Base-by-base conservation (phyloP, 441 rosid genomes). In the Melastoma candidum region DNA sequence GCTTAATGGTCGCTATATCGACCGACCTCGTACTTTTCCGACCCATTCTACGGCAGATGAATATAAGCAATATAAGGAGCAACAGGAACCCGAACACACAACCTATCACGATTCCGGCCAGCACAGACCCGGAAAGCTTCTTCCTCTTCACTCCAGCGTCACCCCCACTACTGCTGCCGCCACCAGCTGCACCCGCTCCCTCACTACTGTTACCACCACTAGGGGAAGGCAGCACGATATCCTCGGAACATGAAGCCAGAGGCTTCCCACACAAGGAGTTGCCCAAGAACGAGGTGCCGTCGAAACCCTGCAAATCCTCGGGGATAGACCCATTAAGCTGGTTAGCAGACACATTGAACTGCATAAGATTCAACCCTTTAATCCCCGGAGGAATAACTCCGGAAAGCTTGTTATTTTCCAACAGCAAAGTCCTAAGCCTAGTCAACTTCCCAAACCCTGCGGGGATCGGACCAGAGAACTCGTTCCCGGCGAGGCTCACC, bases 261-360 rank as follows among this genome's bases (percentile, higher is more conserved):
- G 66, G 66, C 7, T 62, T 62, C 26, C 66, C 66, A 27, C 66
- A 62, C 14, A 62, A 49, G 25, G 66, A 48, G 44, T 27, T 62
- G 22, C 66, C 66, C 32, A 54, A 10, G 44, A 62, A 62, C 32
- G 66, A 48, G 11, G 48, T 41, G 2, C 24, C 22, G 9, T 9
- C 10, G 52, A 62, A 62, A 6, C 14, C 44, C 32, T 48, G 48
- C 26, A 62, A 43, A 54, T 48, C 50, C 7, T 26, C 49, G 13
- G 66, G 66, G 49, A 62, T 43, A 32, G 59, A 54, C 9, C 66
- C 66, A 2, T 54, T 62, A 26, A 62, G 44, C 44, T 24, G 45
- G 24, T 62, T 62, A 55, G 54, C 48, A 4, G 66, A 62, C 32
- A 54, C 49, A 44, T 62, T 54, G 45, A 62, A 62, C 49, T 44